These are phyloP conservation scores for Fusarium coffeatum DNA, from an alignment of 2,329 filamentous ascomycete species.

Conservation along the genomic window DNA sequence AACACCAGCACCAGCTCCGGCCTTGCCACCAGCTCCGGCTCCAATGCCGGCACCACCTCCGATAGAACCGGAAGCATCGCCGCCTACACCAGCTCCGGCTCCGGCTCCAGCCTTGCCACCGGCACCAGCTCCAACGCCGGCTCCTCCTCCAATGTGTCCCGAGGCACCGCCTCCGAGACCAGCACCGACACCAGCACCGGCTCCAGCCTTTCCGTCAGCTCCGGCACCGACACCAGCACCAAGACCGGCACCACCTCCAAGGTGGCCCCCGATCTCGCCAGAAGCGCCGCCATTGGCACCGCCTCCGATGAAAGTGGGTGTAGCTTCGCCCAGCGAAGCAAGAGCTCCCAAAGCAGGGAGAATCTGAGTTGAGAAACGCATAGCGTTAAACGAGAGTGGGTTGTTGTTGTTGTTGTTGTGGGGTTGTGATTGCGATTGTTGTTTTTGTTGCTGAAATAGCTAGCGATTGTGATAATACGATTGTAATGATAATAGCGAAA, in stretches of 20 bases:
- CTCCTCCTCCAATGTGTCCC: not conserved
- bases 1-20: not conserved
- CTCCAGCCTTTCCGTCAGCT: too few species aligned
- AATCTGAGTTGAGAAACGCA: slow-evolving; percentile 34
- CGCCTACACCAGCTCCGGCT: not conserved
- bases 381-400: slow-evolving; percentile 24
- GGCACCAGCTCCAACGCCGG: not conserved
- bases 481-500: not conserved
- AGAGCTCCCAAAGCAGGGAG: slow-evolving; percentile 36
- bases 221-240: not conserved
- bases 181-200: not conserved
- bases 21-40: not conserved
- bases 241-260: slow-evolving; percentile 11
- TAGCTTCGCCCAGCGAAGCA: slow-evolving; percentile 36
- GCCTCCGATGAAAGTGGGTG: slow-evolving; percentile 31
- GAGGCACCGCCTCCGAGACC: not conserved
- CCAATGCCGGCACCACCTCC: not conserved
- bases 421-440: not conserved
- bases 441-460: slow-evolving; percentile 8
- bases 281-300: slow-evolving; percentile 3
- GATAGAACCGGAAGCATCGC: not conserved
- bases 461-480: slow-evolving; percentile 5
- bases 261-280: slow-evolving; percentile 3
- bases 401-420: not conserved
- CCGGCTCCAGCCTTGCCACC: not conserved